A percentile compares a stretch with the other conserved stretches of the same genome.
phyloP scores from a whole-genome alignment of 805 yeast genomes.

The Kodamaea kaohsiungensis region DNA sequence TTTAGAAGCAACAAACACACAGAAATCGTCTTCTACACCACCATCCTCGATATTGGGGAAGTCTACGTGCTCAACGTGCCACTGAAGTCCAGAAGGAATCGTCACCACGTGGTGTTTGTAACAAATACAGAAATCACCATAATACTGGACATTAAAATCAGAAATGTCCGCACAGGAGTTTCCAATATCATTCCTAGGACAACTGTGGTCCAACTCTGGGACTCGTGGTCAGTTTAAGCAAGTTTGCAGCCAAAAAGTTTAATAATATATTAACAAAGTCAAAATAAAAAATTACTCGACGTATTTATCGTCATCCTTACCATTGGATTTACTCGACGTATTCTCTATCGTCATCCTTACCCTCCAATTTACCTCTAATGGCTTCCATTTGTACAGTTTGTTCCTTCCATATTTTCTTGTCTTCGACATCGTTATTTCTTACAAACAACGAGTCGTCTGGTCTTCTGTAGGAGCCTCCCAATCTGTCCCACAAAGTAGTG shows the following conservation, averaged over 20 bases:
- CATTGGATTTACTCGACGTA: slow-evolving; percentile 52
- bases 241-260: neutral
- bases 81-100: neutral
- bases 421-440: slow-evolving; percentile 52
- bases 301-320: slow-evolving; percentile 68
- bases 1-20: neutral
- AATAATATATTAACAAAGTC: neutral
- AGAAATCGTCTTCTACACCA: neutral
- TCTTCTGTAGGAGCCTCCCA: slow-evolving; percentile 89
- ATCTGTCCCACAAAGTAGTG: slow-evolving; percentile 96
- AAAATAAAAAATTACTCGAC: neutral
- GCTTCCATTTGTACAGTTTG: slow-evolving; percentile 76
- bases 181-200: neutral
- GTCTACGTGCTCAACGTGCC: neutral
- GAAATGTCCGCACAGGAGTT: neutral
- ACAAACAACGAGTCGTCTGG: slow-evolving; percentile 84
- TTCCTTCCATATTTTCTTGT: slow-evolving; percentile 61
- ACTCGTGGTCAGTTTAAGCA: neutral
- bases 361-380: slow-evolving; percentile 80
- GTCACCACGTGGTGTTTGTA: neutral
- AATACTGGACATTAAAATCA: neutral
- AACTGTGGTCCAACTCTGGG: neutral
- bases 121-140: neutral
- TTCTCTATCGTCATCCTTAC: slow-evolving; percentile 70
- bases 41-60: neutral